Conservation (phyloP, 2,329 filamentous ascomycete genomes). For the Gliomastix tumulicola region DNA sequence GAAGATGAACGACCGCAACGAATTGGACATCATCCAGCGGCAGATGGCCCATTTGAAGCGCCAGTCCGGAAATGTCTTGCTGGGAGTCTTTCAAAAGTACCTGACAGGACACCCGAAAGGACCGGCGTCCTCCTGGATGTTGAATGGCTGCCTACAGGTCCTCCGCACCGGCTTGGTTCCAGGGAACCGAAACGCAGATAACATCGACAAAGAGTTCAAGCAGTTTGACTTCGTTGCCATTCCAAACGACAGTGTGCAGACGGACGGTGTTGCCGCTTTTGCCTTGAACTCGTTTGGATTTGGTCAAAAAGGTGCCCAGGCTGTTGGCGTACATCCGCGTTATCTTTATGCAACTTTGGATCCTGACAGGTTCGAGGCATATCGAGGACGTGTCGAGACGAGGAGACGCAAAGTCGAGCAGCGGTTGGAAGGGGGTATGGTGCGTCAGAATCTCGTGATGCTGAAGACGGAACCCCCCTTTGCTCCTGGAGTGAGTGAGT, state of each 20-base stretch:
- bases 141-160: constrained; percentile 96
- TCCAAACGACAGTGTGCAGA: constrained; percentile 91
- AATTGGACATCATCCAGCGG: constrained; percentile 94
- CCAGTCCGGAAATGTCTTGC: constrained; percentile 88
- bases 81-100: constrained; percentile 99
- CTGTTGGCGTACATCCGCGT: constrained; percentile 92
- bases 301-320: constrained; percentile 97
- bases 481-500: too few relatives aligned
- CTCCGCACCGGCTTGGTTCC: constrained; percentile 91
- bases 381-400: too few relatives aligned
- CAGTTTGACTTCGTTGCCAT: constrained; percentile 97
- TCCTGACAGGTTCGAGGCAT: too few relatives aligned
- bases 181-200: constrained; percentile 96
- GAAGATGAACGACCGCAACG: constrained; percentile 99
- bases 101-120: constrained; percentile 98
- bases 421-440: too few relatives aligned
- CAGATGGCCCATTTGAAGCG: constrained; percentile 92
- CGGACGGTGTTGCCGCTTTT: constrained; percentile 96
- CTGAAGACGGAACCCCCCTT: too few relatives aligned
- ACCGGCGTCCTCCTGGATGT: constrained; percentile 98
- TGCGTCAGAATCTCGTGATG: too few relatives aligned
- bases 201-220: constrained; percentile 93
- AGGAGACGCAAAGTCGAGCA: too few relatives aligned
- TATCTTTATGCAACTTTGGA: constrained; percentile 95
- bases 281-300: constrained; percentile 98